Percentiles rank a stretch among this genome's conserved stretches.
Conservation (phyloP, 2,329 filamentous ascomycete species). For the Phialemonium atrogriseum region DNA sequence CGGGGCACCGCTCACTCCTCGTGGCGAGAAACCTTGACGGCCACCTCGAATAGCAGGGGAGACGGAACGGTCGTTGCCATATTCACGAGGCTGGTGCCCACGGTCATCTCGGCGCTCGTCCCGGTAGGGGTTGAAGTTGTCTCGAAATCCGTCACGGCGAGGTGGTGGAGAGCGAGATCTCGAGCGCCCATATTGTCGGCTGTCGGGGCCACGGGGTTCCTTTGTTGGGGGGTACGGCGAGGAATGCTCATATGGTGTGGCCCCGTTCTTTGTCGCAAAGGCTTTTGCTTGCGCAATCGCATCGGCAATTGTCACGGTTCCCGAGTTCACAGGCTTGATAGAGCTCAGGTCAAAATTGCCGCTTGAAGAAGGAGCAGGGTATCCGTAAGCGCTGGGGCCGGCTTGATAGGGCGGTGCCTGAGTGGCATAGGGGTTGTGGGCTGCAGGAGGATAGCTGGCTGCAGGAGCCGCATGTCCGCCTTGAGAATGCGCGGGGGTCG, state of each 20-base stretch:
- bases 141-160: conserved; percentile 62
- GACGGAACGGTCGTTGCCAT: conserved; percentile 59
- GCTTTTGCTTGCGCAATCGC: conserved; percentile 78
- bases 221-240: conserved; percentile 31
- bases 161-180: conserved; percentile 67
- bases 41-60: conserved; percentile 51
- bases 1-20: conserved; percentile 41
- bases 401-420: conserved; percentile 11
- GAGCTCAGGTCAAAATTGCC: conserved; percentile 73
- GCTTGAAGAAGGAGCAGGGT: conserved; percentile 60
- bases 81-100: conserved; percentile 39
- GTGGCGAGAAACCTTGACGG: conserved; percentile 49
- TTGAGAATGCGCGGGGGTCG: conserved; percentile 15
- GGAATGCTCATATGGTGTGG: conserved; percentile 54
- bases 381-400: conserved; percentile 14
- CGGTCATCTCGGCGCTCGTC: conserved; percentile 72
- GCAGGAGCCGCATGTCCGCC: conserved; percentile 8
- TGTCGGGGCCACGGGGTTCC: conserved; percentile 36
- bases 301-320: conserved; percentile 75
- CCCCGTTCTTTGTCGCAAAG: conserved; percentile 71
- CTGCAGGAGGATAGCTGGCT: conserved; percentile 3
- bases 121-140: conserved; percentile 74
- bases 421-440: conserved; percentile 13
- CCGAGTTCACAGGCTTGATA: conserved; percentile 71
- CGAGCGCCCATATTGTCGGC: conserved; percentile 53